These are phyloP conservation scores for Chaetomium cochliodes DNA, from an alignment of 495 filamentous ascomycete species.

Conservation along the genomic window DNA sequence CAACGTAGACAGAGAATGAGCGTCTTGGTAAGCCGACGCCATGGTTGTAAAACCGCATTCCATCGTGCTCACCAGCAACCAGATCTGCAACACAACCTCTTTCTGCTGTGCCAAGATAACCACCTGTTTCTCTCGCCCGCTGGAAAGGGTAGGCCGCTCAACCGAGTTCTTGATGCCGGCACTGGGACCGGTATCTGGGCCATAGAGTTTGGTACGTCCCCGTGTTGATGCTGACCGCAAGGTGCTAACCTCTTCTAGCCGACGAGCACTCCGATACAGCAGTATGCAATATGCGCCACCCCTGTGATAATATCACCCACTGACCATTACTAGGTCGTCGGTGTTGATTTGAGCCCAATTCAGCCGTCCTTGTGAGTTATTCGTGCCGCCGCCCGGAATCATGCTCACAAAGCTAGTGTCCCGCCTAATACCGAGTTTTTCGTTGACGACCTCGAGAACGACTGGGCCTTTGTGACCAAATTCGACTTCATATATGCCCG, in stretches of 20 bases:
- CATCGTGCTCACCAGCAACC: background rate
- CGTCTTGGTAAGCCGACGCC: conserved; percentile 6
- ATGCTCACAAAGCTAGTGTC: conserved; percentile 26
- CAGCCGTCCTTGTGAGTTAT: conserved; percentile 34
- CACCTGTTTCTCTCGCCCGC: conserved; percentile 10
- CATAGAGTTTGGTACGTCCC: conserved; percentile 46
- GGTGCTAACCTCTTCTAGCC: conserved; percentile 2
- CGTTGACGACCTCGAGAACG: conserved; percentile 53
- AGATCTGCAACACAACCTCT: conserved; percentile 26
- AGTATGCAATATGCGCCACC: background rate
- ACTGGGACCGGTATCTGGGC: conserved; percentile 51
- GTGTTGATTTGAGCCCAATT: conserved; percentile 45
- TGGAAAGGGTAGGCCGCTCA: conserved; percentile 9
- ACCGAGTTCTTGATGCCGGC: conserved; percentile 56
- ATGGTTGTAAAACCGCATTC: background rate
- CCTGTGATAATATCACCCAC: background rate
- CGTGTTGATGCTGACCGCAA: too few species aligned
- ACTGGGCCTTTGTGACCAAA: conserved; percentile 41
- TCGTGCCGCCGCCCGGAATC: background rate
- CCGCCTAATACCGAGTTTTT: conserved; percentile 57
- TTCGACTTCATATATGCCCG: conserved; percentile 39
- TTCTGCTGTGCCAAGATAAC: conserved; percentile 13
- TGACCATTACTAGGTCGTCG: conserved; percentile 47
- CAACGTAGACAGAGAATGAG: conserved; percentile 12
- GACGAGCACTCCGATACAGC: conserved; percentile 14